Evolutionary conservation across 768 basidiomycete species (phyloP), one percentile per base, ranked within the genome.

Genomic region (Suillus ampliporus): DNA sequence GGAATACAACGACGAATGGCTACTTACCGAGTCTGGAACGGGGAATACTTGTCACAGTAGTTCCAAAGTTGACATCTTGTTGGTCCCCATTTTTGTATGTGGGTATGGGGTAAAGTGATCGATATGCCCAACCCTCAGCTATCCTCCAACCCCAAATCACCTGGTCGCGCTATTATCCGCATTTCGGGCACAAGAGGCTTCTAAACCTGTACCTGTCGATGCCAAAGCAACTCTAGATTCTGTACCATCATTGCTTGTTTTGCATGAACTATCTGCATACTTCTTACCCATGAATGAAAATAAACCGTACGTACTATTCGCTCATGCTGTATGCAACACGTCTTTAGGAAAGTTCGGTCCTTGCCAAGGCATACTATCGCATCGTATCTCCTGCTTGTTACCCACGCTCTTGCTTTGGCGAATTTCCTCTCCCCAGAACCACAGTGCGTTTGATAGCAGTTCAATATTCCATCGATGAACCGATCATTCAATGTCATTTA

Each of bases 131-230:
- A 35, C 35, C 14, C 59, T 13, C 69, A 91, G 90, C 65, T 91
- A 91, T 71, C 87, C 89, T 2, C 83, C 86, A 21, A 84, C 84
- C 11, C 81, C 84, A 11, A 78, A 82, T 15, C 88, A 90, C 69
- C 73, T 90, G 21, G 74, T 79, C 19, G 73, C 84, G 26, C 65
- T 88, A 9, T 72, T 90, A 40, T 81, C 86, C 15, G 76, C 80
- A 71, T 77, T 89, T 47, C 78, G 78, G 61, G 72, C 65, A 14
- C 70, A 73, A 52, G 63, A 75, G 13, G 48, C 47, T 17, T 70
- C 70, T 31, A 57, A 69, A 10, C 52, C 70, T 19, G 59, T 66
- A 37, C 64, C 71, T 15, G 61, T 76, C 43, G 67, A 73, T 21
- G 61, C 69, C 3, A 76, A 77, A 59, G 74, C 76, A 31, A 77